Evolutionary conservation across 2,329 filamentous ascomycete species (phyloP).

Genomic region (Talaromyces sp.): DNA sequence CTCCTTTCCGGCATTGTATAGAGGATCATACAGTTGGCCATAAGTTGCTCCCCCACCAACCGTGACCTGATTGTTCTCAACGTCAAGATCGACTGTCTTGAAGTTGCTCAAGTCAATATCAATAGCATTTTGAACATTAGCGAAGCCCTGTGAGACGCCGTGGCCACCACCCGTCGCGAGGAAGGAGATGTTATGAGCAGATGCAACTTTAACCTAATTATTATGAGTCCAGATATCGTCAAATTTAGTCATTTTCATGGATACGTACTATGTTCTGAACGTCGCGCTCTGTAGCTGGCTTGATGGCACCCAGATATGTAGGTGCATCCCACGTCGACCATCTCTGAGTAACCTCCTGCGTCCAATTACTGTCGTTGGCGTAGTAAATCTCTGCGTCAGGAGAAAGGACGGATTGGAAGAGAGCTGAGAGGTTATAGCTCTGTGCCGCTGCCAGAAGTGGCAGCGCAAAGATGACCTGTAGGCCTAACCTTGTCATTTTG

Average conservation of each 20-base stretch:
- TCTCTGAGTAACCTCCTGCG: constrained; percentile 7
- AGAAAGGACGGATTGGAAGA: constrained; percentile 10
- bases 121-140: constrained; percentile 26
- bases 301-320: constrained; percentile 15
- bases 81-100: constrained; percentile 25
- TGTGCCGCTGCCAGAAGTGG: constrained; percentile 2
- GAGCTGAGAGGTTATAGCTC: constrained; percentile 4
- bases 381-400: constrained; percentile 2
- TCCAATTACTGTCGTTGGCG: constrained; percentile 7
- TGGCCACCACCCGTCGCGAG: constrained; percentile 18
- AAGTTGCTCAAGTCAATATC: constrained; percentile 32
- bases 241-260: not conserved
- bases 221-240: not conserved
- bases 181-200: constrained; percentile 12
- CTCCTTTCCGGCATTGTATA: constrained; percentile 30
- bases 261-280: constrained; percentile 13
- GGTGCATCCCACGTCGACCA: constrained; percentile 14
- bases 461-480: not conserved
- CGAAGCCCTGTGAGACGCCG: not conserved
- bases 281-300: constrained; percentile 12
- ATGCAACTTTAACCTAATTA: constrained; percentile 14
- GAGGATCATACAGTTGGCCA: constrained; percentile 25
- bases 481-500: not conserved
- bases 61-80: constrained; percentile 24
- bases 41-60: constrained; percentile 29